phyloP scores from a whole-genome alignment of 108 stramenopile genomes.

The Nitzschia sp. region DNA sequence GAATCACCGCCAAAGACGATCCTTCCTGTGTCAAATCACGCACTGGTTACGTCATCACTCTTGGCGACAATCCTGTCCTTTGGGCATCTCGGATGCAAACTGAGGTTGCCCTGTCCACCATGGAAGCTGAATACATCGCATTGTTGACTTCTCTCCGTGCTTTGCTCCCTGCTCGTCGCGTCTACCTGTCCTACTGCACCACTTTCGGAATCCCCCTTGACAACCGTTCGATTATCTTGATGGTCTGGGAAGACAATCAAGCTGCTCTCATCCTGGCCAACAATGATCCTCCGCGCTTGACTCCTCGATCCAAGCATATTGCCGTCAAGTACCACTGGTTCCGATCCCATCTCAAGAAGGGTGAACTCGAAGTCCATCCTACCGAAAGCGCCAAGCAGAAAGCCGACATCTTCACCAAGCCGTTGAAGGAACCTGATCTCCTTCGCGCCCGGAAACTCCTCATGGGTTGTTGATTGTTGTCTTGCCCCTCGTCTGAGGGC shows the following conservation, averaged over 20 bases:
- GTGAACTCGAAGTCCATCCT: conserved; percentile 12
- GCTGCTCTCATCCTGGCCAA: conserved; percentile 41
- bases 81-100: conserved; percentile 53
- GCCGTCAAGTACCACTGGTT: conserved; percentile 64
- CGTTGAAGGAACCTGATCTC: conserved; percentile 16
- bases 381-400: conserved; percentile 27
- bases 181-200: background rate
- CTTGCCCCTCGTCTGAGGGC: background rate
- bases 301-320: conserved; percentile 51
- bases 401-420: conserved; percentile 52
- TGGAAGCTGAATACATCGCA: conserved; percentile 54
- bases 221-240: background rate
- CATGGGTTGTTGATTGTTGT: conserved; percentile 38
- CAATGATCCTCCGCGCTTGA: conserved; percentile 29
- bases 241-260: too few species aligned
- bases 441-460: conserved; percentile 18
- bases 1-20: conserved; percentile 29
- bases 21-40: conserved; percentile 46
- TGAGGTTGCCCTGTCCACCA: conserved; percentile 49
- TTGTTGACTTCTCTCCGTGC: conserved; percentile 37
- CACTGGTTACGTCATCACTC: conserved; percentile 41
- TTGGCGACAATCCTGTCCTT: conserved; percentile 37
- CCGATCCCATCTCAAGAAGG: conserved; percentile 8
- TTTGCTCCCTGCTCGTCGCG: conserved; percentile 9
- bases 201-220: background rate